Conservation (phyloP, 805 yeast species). For the Blastobotrys peoriensis region DNA sequence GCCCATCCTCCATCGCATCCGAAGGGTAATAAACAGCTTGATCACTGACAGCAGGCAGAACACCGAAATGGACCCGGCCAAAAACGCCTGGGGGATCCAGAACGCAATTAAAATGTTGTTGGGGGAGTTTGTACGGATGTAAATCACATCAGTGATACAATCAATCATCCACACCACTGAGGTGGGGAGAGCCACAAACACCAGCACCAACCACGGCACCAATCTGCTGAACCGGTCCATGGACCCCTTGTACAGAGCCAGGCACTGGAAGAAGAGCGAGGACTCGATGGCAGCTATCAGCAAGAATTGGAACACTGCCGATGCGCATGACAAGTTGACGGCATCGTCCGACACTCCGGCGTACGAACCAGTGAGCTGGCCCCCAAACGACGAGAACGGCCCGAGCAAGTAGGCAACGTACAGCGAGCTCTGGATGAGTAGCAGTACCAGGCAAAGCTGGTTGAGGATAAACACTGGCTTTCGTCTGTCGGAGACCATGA, state of each 20-base stretch:
- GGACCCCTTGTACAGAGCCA: constrained; percentile 49
- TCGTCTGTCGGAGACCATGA: constrained; percentile 46
- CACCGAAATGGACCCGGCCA: constrained; percentile 61
- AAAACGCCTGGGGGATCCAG: constrained; percentile 40
- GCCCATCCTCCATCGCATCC: constrained; percentile 70
- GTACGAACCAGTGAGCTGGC: constrained; percentile 40
- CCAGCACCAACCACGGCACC: constrained; percentile 39
- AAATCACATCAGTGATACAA: constrained; percentile 24
- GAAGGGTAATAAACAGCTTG: constrained; percentile 66
- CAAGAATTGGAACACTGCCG: constrained; percentile 54
- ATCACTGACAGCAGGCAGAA: constrained; percentile 53
- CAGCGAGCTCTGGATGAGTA: constrained; percentile 56
- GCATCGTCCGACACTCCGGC: constrained; percentile 36
- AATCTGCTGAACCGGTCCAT: constrained; percentile 35
- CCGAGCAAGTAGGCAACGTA: constrained; percentile 51
- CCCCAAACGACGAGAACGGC: constrained; percentile 44
- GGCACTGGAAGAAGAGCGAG: constrained; percentile 67
- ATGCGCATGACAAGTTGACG: constrained; percentile 49
- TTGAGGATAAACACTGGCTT: constrained; percentile 75
- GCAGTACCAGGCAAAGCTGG: constrained; percentile 48
- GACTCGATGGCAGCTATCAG: constrained; percentile 55
- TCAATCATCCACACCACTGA: constrained; percentile 55
- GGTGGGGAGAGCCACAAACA: constrained; percentile 47
- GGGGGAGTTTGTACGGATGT: background rate
- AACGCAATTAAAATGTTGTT: background rate